Percentiles rank a stretch among this genome's conserved stretches.
These are phyloP conservation scores for Cyanodermella asteris DNA, from an alignment of 2,329 filamentous ascomycete genomes.

Conservation along the genomic window DNA sequence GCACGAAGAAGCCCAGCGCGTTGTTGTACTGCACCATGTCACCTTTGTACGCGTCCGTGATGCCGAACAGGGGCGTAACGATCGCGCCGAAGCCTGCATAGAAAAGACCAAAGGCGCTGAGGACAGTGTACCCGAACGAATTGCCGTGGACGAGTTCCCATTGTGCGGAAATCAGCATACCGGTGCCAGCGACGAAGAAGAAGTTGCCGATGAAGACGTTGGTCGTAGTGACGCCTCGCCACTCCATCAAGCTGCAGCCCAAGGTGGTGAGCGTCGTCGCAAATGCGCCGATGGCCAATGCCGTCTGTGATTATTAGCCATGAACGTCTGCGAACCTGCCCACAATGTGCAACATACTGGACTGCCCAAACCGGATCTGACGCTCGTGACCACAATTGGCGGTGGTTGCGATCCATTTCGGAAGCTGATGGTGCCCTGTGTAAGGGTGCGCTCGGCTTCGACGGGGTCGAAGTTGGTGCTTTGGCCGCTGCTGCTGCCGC, in stretches of 20 bases:
- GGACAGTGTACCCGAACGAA: constrained; percentile 30
- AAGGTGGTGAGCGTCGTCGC: constrained; percentile 32
- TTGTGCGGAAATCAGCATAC: constrained; percentile 31
- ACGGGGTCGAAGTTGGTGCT: no score
- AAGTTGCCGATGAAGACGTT: constrained; percentile 34
- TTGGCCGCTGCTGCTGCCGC: no score
- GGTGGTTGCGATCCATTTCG: no score
- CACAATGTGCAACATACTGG: not conserved
- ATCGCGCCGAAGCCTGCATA: constrained; percentile 28
- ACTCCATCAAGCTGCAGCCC: constrained; percentile 33
- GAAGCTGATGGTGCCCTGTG: no score
- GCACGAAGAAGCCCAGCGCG: constrained; percentile 27
- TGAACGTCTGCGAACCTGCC: not conserved
- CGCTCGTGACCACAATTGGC: no score
- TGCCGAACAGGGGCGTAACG: constrained; percentile 24
- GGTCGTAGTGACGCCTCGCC: constrained; percentile 26
- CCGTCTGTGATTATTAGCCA: constrained; percentile 18
- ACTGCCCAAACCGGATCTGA: no score
- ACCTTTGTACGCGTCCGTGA: constrained; percentile 22
- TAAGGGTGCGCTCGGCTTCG: no score
- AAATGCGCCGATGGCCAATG: constrained; percentile 30
- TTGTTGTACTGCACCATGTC: constrained; percentile 24
- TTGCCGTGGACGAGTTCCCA: constrained; percentile 33
- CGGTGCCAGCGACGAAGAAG: constrained; percentile 29
- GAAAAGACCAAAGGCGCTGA: constrained; percentile 32